Conservation (phyloP, 345 rosid genomes). For the Brassica cretica region DNA sequence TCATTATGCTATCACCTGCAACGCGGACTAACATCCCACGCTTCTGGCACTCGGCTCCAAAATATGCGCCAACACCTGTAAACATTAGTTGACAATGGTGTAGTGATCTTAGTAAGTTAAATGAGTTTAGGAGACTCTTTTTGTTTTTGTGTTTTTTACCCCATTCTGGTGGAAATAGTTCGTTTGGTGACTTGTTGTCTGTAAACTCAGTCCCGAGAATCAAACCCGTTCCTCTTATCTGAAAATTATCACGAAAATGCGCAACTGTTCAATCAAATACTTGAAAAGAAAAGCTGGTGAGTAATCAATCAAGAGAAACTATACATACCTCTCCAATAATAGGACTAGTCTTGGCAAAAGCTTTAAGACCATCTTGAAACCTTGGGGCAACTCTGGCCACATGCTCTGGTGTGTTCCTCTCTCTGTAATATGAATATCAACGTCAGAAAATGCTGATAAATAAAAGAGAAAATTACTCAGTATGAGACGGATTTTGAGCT, state of each 20-base stretch:
- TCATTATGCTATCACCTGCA: constrained; percentile 87
- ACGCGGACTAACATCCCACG: constrained; percentile 85
- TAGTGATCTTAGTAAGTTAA: neutral
- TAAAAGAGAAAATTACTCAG: neutral
- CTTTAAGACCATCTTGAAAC: constrained; percentile 90
- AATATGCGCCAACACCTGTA: constrained; percentile 78
- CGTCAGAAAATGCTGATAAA: neutral
- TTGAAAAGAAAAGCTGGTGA: neutral
- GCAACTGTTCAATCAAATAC: constrained; percentile 1
- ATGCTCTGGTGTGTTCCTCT: constrained; percentile 61
- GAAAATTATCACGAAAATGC: constrained; percentile 32
- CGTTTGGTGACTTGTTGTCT: constrained; percentile 82
- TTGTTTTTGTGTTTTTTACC: constrained; percentile 45
- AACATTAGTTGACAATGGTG: neutral
- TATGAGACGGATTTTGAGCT: neutral
- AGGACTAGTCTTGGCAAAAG: constrained; percentile 70
- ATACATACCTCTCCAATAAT: constrained; percentile 86
- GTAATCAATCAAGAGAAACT: neutral
- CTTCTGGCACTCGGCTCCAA: constrained; percentile 82
- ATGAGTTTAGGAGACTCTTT: neutral
- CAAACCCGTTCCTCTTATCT: constrained; percentile 94
- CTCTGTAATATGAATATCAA: constrained; percentile 49
- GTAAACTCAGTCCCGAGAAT: constrained; percentile 81
- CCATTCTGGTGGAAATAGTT: constrained; percentile 95
- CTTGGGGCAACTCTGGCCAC: constrained; percentile 57